Evolutionary conservation across 257 asterid genomes (phyloP).

Genomic region (Paulownia fortunei): DNA sequence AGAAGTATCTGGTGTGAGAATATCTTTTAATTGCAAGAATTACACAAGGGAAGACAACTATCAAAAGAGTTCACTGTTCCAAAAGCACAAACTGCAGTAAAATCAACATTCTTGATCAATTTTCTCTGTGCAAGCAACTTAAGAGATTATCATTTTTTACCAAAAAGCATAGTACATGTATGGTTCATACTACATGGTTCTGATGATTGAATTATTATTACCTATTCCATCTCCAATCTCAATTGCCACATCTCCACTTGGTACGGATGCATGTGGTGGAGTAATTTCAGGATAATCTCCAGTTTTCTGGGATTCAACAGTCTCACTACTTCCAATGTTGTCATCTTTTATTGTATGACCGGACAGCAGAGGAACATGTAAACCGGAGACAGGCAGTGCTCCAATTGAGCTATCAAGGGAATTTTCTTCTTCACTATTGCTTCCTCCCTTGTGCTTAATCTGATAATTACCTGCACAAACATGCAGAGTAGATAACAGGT

Average conservation of each 20-base stretch:
- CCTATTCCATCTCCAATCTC: constrained; percentile 21
- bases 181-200: not conserved
- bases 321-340: not conserved
- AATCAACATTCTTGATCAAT: too few relatives aligned
- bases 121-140: too few relatives aligned
- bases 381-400: not conserved
- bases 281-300: not conserved
- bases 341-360: not conserved
- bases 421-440: not conserved
- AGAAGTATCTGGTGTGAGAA: too few relatives aligned
- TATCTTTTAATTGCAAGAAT: too few relatives aligned
- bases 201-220: not conserved
- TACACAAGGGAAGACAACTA: too few relatives aligned
- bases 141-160: too few relatives aligned
- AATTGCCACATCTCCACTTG: constrained; percentile 12
- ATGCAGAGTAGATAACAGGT: not conserved
- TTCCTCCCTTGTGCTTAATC: not conserved
- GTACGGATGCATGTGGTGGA: not conserved
- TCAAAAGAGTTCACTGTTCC: too few relatives aligned
- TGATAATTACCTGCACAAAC: not conserved
- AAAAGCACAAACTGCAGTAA: too few relatives aligned
- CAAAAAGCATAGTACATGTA: not conserved
- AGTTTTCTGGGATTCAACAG: not conserved
- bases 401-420: not conserved
- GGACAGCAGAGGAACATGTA: not conserved